Evolutionary conservation across 768 basidiomycete genomes (phyloP).

Genomic region (Trametes cinnabarina): DNA sequence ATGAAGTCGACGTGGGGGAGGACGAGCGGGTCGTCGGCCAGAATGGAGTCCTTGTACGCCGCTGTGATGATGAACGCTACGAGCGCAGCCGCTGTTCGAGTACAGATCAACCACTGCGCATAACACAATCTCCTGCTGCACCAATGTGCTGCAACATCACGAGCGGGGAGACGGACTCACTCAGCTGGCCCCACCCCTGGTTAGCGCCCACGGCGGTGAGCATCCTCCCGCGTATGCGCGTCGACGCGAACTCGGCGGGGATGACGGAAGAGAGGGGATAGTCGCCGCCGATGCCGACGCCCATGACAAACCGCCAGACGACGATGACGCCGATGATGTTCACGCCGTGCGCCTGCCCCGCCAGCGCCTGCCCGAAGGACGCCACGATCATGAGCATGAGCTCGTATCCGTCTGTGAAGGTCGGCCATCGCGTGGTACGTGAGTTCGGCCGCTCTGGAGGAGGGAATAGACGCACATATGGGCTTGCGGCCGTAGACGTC

Average conservation of each 20-base stretch:
- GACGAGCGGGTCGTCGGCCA: slow-evolving; percentile 43
- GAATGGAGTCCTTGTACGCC: slow-evolving; percentile 63
- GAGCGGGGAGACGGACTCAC: slow-evolving; percentile 36
- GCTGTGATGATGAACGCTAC: slow-evolving; percentile 60
- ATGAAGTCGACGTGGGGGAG: slow-evolving; percentile 62
- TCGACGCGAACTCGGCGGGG: slow-evolving; percentile 84
- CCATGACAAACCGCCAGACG: slow-evolving; percentile 84
- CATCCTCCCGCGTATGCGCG: slow-evolving; percentile 73
- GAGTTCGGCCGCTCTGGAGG: too few relatives aligned
- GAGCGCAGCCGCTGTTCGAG: slow-evolving; percentile 54
- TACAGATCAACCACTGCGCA: not conserved
- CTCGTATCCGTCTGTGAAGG: slow-evolving; percentile 57
- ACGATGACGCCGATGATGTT: slow-evolving; percentile 73
- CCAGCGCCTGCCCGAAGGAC: slow-evolving; percentile 77
- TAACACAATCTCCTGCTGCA: too few relatives aligned
- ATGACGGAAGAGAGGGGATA: slow-evolving; percentile 86
- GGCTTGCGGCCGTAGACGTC: slow-evolving; percentile 42
- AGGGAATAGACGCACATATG: slow-evolving; percentile 28
- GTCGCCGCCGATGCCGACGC: slow-evolving; percentile 85
- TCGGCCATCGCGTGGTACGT: not conserved
- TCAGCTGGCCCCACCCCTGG: slow-evolving; percentile 86
- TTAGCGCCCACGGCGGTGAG: slow-evolving; percentile 87
- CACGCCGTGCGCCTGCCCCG: slow-evolving; percentile 64
- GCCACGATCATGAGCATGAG: slow-evolving; percentile 80
- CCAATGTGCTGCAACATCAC: too few relatives aligned